phyloP scores from a whole-genome alignment of 495 filamentous ascomycete genomes.

The Baudoinia panamericana region DNA sequence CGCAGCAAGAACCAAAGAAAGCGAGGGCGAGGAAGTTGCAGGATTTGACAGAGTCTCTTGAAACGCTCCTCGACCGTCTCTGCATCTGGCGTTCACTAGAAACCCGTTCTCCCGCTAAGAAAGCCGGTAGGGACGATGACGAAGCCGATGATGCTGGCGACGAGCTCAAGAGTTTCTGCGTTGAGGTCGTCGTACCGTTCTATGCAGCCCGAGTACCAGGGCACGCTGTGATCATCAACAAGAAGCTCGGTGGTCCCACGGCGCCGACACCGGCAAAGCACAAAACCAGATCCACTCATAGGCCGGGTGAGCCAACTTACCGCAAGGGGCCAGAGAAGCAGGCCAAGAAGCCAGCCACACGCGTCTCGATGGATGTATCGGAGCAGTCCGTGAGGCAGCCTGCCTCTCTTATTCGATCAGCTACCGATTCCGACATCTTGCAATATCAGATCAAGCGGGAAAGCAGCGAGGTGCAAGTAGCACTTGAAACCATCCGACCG shows the following conservation, averaged over 20 bases:
- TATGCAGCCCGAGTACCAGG: constrained; percentile 75
- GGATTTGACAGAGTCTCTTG: constrained; percentile 53
- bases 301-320: constrained; percentile 44
- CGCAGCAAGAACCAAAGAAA: constrained; percentile 28
- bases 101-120: constrained; percentile 6
- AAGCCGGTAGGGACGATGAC: neutral
- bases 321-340: constrained; percentile 38
- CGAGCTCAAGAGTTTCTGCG: constrained; percentile 64
- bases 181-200: constrained; percentile 88
- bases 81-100: constrained; percentile 94
- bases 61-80: constrained; percentile 75
- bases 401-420: constrained; percentile 52
- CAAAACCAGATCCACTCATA: constrained; percentile 30
- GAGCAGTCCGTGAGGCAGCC: constrained; percentile 29
- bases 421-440: constrained; percentile 43
- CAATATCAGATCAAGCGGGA: constrained; percentile 51
- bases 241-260: constrained; percentile 70
- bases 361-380: constrained; percentile 53
- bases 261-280: constrained; percentile 49
- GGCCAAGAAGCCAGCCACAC: constrained; percentile 48
- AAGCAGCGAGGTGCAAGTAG: constrained; percentile 40
- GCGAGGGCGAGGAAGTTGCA: constrained; percentile 40
- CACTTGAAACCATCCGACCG: constrained; percentile 27
- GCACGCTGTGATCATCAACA: constrained; percentile 62
- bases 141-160: constrained; percentile 32